A percentile compares a stretch with the other conserved stretches of the same genome.
Conservation (phyloP, 2,329 filamentous ascomycete genomes). For the Cordyceps tenuipes region DNA sequence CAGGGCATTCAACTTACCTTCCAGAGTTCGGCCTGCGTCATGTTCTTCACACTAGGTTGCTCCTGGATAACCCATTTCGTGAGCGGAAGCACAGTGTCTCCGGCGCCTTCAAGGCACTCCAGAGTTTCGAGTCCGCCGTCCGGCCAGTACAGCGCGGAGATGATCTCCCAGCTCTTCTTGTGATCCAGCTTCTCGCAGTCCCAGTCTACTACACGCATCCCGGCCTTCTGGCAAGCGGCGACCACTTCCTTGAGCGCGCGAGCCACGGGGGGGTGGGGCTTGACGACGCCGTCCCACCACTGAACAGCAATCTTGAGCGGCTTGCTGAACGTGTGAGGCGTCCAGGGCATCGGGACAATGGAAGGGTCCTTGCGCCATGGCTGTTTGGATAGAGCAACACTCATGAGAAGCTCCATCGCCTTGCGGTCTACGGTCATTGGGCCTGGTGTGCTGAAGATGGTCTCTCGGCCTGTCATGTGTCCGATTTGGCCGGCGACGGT, state of each 20-base stretch:
- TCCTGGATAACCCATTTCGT: constrained; percentile 52
- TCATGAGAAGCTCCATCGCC: constrained; percentile 28
- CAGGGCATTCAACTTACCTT: constrained; percentile 18
- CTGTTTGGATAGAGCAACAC: constrained; percentile 21
- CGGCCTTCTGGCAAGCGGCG: constrained; percentile 36
- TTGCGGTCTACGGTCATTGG: constrained; percentile 29
- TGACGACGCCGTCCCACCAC: constrained; percentile 51
- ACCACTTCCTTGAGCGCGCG: constrained; percentile 48
- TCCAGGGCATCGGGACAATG: constrained; percentile 27
- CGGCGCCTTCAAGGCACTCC: constrained; percentile 40
- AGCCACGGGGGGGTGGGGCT: constrained; percentile 50
- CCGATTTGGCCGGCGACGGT: constrained; percentile 20
- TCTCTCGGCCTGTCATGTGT: constrained; percentile 28
- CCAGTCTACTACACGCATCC: constrained; percentile 46
- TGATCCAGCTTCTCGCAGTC: constrained; percentile 46
- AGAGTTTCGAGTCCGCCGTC: constrained; percentile 51
- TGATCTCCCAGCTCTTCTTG: constrained; percentile 38
- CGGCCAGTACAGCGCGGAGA: constrained; percentile 42
- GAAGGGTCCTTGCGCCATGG: constrained; percentile 28
- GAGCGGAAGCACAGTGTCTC: constrained; percentile 51
- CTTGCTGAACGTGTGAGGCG: constrained; percentile 22
- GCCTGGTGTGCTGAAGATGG: constrained; percentile 24
- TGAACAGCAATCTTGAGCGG: constrained; percentile 54
- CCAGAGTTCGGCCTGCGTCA: constrained; percentile 34
- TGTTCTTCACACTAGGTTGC: constrained; percentile 32